Base-by-base conservation (phyloP, 1,284 basidiomycete species). In the Lignosus rhinocerotis region DNA sequence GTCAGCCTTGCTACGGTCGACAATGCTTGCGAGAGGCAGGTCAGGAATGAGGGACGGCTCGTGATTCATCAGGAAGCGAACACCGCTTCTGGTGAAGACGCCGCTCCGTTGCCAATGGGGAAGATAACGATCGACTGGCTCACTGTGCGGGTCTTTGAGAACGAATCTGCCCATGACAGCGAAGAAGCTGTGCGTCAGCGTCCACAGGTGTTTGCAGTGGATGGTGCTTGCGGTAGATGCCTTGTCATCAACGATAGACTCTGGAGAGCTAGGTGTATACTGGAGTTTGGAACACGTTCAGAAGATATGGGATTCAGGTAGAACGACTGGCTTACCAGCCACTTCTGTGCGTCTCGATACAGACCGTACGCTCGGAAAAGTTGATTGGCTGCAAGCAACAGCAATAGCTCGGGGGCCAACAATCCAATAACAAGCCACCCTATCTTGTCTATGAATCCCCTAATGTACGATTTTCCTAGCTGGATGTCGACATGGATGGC, bases 401-500 rank as follows among this genome's bases (percentile, higher is more conserved):
- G 25, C 46, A 55, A 25, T 2, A 49, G 16, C 41, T 55, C 46
- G 12, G 55, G 48, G 17, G 39, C 47, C 8, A 51, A 38, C 7
- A 51, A 39, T 4, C 55, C 55, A 21, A 34, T 12, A 17, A 56
- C 3, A 6, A 51, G n/a, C 55, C 55, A 51, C 10, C 49, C 31
- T 8, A 34, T 19, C 19, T 51, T 51, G 25, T 34, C 11, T 11
- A 42, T n/a, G 25, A 16, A 39, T 21, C 17, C 14, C 34, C 3
- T 19, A 9, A 21, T 3, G 19, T 16, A 12, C 33, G 39, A 19
- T 38, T 14, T 14, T 14, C 45, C 36, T 11, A 30, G 19, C 1
- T 68, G 66, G 19, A 74, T 61, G 42, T 72, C 71, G 17, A 66
- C 67, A 55, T 72, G 73, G 4, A 72, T 58, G 12, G 70, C 62